phyloP scores from a whole-genome alignment of 2,329 filamentous ascomycete species.

The Phaeoacremonium minimum region DNA sequence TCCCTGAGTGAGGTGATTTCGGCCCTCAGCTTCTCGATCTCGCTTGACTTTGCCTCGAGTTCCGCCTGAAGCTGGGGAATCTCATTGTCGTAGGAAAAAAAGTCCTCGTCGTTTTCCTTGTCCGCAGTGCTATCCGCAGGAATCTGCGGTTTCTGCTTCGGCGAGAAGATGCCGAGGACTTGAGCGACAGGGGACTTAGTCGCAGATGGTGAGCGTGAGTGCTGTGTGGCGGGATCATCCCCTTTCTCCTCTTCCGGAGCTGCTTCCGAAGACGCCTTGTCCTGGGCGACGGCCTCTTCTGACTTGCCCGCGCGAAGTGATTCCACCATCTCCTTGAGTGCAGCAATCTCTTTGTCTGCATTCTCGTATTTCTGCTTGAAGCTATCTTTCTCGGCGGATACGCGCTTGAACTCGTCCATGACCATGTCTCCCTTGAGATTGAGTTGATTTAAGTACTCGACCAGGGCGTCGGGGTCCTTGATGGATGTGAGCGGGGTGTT shows the following conservation, averaged over 20 bases:
- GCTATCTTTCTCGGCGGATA: constrained; percentile 76
- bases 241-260: constrained; percentile 13
- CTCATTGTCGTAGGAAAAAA: constrained; percentile 92
- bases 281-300: constrained; percentile 24
- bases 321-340: constrained; percentile 50
- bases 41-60: constrained; percentile 62
- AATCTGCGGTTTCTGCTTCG: constrained; percentile 34
- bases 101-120: constrained; percentile 55
- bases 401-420: constrained; percentile 85
- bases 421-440: constrained; percentile 88
- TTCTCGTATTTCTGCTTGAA: constrained; percentile 74
- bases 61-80: constrained; percentile 76
- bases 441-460: constrained; percentile 86
- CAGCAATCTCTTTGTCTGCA: constrained; percentile 25
- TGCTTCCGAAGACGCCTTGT: constrained; percentile 23
- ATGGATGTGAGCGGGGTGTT: constrained; percentile 91
- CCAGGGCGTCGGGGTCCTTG: constrained; percentile 73
- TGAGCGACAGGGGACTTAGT: constrained; percentile 42
- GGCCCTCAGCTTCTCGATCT: constrained; percentile 65
- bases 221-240: constrained; percentile 14
- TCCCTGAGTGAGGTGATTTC: constrained; percentile 66
- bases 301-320: constrained; percentile 31
- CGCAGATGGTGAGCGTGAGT: constrained; percentile 18
- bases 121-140: constrained; percentile 23
- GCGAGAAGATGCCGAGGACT: constrained; percentile 45